A percentile compares a stretch with the other conserved stretches of the same genome.
phyloP scores from a whole-genome alignment of 495 filamentous ascomycete genomes.

The Penicillium longicatenatum region DNA sequence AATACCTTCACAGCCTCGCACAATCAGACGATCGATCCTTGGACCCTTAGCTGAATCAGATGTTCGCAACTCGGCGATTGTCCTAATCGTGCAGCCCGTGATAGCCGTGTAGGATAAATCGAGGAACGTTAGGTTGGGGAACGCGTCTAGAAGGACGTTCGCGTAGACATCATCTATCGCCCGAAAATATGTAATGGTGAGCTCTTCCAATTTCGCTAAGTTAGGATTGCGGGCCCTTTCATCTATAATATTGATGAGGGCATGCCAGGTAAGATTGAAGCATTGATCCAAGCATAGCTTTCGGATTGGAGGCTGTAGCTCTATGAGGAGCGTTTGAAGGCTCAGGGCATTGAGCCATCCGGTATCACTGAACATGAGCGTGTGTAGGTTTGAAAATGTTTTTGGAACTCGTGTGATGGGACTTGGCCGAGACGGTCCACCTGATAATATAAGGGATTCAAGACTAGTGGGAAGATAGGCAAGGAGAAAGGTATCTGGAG shows the following conservation, averaged over 20 bases:
- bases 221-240: background rate
- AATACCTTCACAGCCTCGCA: constrained; percentile 35
- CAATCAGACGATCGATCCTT: constrained; percentile 29
- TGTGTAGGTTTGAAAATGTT: constrained; percentile 33
- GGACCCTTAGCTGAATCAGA: constrained; percentile 4
- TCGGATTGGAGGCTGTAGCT: background rate
- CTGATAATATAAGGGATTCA: constrained; percentile 34
- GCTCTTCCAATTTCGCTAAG: constrained; percentile 3
- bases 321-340: constrained; percentile 20
- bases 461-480: constrained; percentile 31
- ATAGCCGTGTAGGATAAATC: constrained; percentile 39
- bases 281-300: constrained; percentile 1
- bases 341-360: constrained; percentile 25
- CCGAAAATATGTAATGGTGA: constrained; percentile 30
- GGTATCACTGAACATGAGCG: constrained; percentile 34
- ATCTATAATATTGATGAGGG: constrained; percentile 5
- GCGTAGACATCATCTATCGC: constrained; percentile 27
- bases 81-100: constrained; percentile 39
- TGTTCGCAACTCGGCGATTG: constrained; percentile 27
- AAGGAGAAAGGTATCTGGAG: constrained; percentile 17
- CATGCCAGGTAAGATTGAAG: constrained; percentile 7
- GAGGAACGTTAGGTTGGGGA: constrained; percentile 32
- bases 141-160: constrained; percentile 11
- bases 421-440: constrained; percentile 20
- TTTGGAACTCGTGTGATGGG: background rate